Base-by-base conservation (phyloP, 2,329 filamentous ascomycete species). In the Penicillium sp. region DNA sequence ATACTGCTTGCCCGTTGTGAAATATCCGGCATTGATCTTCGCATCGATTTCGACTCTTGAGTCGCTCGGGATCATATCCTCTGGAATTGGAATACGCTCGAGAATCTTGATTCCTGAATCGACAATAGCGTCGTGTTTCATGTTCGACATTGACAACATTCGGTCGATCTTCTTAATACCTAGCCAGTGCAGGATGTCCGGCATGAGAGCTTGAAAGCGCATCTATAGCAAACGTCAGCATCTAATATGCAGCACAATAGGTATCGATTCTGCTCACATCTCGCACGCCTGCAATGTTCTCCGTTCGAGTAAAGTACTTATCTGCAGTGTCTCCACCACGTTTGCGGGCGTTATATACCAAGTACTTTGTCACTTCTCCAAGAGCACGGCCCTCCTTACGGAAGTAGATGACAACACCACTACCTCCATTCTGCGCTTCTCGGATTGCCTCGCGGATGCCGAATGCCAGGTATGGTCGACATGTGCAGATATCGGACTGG, bases 21-120 rank as follows among this genome's bases (percentile, higher is more conserved):
- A 89, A 73, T 89, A 89, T 23, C 88, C 95, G 64, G 94, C 93
- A 70, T 94, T 95, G 75, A 98, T 97, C 83, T 98, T 98, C 62
- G 95, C 95, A 78, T 98, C 95, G 73, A 98, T 99, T 78, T 99
- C 95, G n/a, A 98, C 95, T 68, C 94, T 85, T 57, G 93, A 96
- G 79, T 98, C 95, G 66, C 90, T 91, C 13, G 95, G 95, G 70
- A 98, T 97, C 86, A 95, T 88, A 35, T 95, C 91, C 67, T 96
- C 92, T 4, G 94, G 95, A 66, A 98, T 92, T 64, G 96, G 93
- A 52, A 98, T 89, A 64, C 93, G 87, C 80, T 97, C 93, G 71
- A 90, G 85, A 70, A 97, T 97, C 31, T 92, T 91, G 69, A 83
- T 83, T 2, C 82, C 82, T 48, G 81, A 79, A 15, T 82, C 75